phyloP scores from a whole-genome alignment of 2,329 filamentous ascomycete species.

The Geosmithia morbida region DNA sequence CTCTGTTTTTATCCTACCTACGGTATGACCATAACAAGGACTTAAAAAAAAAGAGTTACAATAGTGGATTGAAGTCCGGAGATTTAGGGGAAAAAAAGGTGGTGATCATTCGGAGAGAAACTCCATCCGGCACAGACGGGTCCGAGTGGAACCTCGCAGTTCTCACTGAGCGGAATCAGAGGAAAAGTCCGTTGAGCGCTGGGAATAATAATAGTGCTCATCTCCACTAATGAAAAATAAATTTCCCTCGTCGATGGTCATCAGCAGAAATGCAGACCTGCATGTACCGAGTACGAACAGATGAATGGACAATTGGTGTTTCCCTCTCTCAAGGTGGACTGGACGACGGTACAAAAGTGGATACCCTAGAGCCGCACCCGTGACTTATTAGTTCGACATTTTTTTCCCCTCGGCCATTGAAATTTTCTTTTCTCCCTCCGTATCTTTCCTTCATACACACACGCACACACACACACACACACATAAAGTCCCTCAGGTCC shows the following conservation, averaged over 20 bases:
- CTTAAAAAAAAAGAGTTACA: not conserved
- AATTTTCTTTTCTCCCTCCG: not conserved
- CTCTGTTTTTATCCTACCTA: not conserved
- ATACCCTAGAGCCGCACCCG: not conserved
- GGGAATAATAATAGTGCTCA: too few species aligned
- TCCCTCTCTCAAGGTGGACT: too few species aligned
- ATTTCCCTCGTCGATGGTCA: too few species aligned
- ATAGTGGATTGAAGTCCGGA: too few species aligned
- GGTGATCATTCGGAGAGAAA: not conserved
- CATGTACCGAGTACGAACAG: too few species aligned
- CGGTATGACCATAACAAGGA: not conserved
- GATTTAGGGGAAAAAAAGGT: too few species aligned
- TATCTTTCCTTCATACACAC: not conserved
- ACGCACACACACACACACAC: not conserved
- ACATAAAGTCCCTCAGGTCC: not conserved
- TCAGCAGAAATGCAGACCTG: too few species aligned
- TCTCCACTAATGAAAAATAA: too few species aligned
- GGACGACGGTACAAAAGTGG: not conserved
- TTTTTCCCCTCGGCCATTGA: not conserved
- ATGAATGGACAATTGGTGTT: too few species aligned
- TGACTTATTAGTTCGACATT: not conserved
- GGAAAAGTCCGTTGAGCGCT: too few species aligned
- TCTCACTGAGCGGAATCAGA: not conserved
- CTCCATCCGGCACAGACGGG: not conserved
- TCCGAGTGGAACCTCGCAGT: not conserved